Evolutionary conservation across 78 protist species (phyloP), one percentile per base, ranked within the genome.

Genomic region (Capsaspora owczarzaki): DNA sequence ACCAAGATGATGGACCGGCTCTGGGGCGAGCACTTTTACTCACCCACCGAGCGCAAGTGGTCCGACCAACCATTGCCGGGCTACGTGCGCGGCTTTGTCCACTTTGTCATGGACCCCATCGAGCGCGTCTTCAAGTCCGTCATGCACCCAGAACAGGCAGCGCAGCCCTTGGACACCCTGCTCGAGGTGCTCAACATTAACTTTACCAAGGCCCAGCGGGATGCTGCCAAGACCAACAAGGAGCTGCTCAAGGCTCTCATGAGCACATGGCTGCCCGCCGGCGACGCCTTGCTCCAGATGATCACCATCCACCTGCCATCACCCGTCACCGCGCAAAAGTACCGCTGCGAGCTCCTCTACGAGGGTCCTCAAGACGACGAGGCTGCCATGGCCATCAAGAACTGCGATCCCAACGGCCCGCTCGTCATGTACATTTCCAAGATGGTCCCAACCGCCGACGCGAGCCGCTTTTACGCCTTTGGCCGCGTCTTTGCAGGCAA

Each of bases 401-500:
- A 84, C 68, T 94, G 98, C 88, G 94, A 97, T 89, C 95, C 95
- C 79, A 68, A 78, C 25, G 99, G 95, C n/a, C 99, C 99, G 23
- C 89, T 97, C 44, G 83, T 95, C 92, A 79, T 97, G 93, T 98
- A 97, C 96, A 91, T 97, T 72, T 90, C 98, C 81, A 97, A 98
- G 96, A 96, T 98, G 99, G 96, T 98, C 42, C 99, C 99, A 63
- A 74, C 78, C 63, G 38, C 87, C 46, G 98, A 95, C 90, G 92
- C 89, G 84, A 95, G 98, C 47, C 94, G 99, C 77, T 97, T 98
- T 99, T 91, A 84, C 89, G 99, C 99, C 61, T 96, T 98, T 90
- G 99, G 99, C 76, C 98, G 99, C 87, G 99, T 98, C 72, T 98
- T 96, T 95, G 87, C 99, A 1, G 99, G 99, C 37, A 86, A 85